Percentiles rank a stretch among this genome's conserved stretches.
Conservation (phyloP, 2,329 filamentous ascomycete genomes). For the Alternaria burnsii region DNA sequence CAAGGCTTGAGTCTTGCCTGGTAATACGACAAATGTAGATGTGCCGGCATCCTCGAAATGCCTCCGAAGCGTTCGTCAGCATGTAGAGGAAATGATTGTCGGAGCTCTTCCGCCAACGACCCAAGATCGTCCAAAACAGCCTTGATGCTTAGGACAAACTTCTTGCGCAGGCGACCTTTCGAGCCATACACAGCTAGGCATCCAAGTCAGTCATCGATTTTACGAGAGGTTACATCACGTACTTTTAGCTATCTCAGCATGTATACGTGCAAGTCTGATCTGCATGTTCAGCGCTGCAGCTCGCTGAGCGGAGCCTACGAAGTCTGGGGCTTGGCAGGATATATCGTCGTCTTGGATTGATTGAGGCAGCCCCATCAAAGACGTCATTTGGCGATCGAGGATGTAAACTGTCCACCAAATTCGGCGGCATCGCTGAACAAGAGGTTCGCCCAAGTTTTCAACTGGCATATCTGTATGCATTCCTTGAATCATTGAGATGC, state of each 20-base stretch:
- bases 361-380: constrained; percentile 62
- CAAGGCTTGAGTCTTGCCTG: constrained; percentile 41
- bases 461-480: constrained; percentile 63
- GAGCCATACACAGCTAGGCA: constrained; percentile 54
- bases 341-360: constrained; percentile 63
- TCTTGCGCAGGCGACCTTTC: constrained; percentile 58
- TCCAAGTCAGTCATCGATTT: not conserved
- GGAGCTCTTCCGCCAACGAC: constrained; percentile 53
- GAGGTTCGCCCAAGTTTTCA: constrained; percentile 51
- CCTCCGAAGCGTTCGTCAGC: constrained; percentile 50
- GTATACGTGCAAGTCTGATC: constrained; percentile 57
- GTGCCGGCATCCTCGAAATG: constrained; percentile 54
- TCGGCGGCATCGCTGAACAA: constrained; percentile 58
- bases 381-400: constrained; percentile 63
- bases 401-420: constrained; percentile 66
- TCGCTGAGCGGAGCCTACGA: constrained; percentile 51
- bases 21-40: constrained; percentile 49
- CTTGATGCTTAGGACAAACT: constrained; percentile 50
- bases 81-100: constrained; percentile 49
- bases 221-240: constrained; percentile 24
- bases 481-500: constrained; percentile 59
- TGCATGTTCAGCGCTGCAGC: constrained; percentile 56
- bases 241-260: constrained; percentile 58
- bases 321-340: constrained; percentile 57
- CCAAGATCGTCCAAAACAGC: constrained; percentile 51